phyloP scores from a whole-genome alignment of 495 filamentous ascomycete species.

The Aspergillus cavernicola region DNA sequence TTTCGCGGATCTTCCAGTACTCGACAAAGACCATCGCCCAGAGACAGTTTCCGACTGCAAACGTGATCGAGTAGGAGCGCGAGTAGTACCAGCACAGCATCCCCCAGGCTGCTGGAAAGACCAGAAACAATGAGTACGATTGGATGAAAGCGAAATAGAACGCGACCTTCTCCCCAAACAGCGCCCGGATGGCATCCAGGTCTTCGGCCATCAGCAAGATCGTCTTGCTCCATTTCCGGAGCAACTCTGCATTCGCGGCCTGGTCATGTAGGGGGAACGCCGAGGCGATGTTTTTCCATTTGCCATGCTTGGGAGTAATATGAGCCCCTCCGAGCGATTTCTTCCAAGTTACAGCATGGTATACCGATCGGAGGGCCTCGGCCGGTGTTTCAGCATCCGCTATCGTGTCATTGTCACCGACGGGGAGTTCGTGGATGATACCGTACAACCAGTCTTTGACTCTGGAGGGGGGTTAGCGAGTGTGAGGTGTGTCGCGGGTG shows the following conservation, averaged over 20 bases:
- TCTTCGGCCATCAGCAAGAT: slow-evolving; percentile 70
- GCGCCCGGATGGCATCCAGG: slow-evolving; percentile 73
- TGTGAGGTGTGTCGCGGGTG: not conserved
- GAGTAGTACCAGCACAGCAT: slow-evolving; percentile 71
- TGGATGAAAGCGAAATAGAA: slow-evolving; percentile 97
- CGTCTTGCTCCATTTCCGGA: slow-evolving; percentile 77
- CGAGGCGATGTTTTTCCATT: slow-evolving; percentile 81
- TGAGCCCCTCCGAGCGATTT: slow-evolving; percentile 81
- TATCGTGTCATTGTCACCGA: slow-evolving; percentile 43
- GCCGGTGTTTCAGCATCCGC: slow-evolving; percentile 69
- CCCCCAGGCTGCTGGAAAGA: slow-evolving; percentile 76
- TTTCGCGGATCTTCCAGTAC: slow-evolving; percentile 93
- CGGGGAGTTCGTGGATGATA: slow-evolving; percentile 69
- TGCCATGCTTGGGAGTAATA: slow-evolving; percentile 72
- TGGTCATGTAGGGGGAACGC: slow-evolving; percentile 88
- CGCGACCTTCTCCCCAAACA: slow-evolving; percentile 87
- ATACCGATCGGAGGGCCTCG: slow-evolving; percentile 85
- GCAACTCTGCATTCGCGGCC: slow-evolving; percentile 78
- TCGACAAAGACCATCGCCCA: slow-evolving; percentile 91
- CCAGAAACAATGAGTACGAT: slow-evolving; percentile 81
- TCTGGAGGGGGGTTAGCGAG: slow-evolving; percentile 37
- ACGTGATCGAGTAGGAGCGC: slow-evolving; percentile 77
- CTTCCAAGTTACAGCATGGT: slow-evolving; percentile 80
- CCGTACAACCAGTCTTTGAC: slow-evolving; percentile 94
- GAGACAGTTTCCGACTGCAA: slow-evolving; percentile 69